Evolutionary conservation across 2,329 filamentous ascomycete genomes (phyloP).

Genomic region (Microdochium nivale): DNA sequence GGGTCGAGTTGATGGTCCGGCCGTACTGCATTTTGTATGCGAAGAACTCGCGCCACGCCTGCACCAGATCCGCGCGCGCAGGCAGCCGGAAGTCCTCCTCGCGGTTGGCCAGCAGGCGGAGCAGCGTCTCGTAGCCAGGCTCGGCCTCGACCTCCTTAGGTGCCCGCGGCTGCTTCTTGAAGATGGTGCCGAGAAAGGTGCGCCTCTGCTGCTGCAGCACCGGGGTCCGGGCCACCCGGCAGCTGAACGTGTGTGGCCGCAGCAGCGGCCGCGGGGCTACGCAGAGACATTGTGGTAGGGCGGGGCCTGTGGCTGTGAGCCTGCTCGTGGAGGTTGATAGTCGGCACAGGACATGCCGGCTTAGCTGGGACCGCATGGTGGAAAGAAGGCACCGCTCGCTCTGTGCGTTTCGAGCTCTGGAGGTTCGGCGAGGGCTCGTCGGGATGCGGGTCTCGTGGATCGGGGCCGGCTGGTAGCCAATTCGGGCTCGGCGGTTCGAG

Average conservation of each 20-base stretch:
- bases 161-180: constrained; percentile 49
- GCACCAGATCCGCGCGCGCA: constrained; percentile 48
- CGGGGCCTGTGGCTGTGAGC: constrained; percentile 8
- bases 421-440: background rate
- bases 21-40: constrained; percentile 38
- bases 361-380: constrained; percentile 26
- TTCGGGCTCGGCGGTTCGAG: background rate
- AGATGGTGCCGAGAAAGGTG: constrained; percentile 52
- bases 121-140: constrained; percentile 64
- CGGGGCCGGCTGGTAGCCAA: background rate
- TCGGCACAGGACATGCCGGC: constrained; percentile 30
- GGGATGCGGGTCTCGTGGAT: background rate
- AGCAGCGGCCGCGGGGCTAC: constrained; percentile 12
- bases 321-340: constrained; percentile 10
- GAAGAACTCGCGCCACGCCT: constrained; percentile 60
- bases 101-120: constrained; percentile 56
- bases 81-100: constrained; percentile 58
- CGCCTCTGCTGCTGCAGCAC: constrained; percentile 32
- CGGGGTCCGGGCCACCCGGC: constrained; percentile 12
- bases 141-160: constrained; percentile 55
- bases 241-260: constrained; percentile 19
- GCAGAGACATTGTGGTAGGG: constrained; percentile 3
- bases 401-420: background rate
- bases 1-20: constrained; percentile 51
- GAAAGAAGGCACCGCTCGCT: constrained; percentile 3